Evolutionary conservation across 257 asterid species (phyloP).

Genomic region (Primulina eburnea): DNA sequence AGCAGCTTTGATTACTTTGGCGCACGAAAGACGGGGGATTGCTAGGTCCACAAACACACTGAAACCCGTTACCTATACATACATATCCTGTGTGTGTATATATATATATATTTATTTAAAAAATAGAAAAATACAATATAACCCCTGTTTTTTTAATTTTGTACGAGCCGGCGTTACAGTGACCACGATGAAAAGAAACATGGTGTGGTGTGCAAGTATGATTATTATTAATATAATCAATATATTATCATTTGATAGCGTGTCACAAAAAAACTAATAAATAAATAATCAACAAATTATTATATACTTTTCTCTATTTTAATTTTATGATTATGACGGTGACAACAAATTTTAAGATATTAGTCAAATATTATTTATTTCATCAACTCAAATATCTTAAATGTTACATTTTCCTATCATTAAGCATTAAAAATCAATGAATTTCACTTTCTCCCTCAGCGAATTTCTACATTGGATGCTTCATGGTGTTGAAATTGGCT

Average conservation of each 20-base stretch:
- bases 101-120: not conserved
- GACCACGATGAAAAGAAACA: conserved; percentile 28
- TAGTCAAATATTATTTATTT: too few relatives aligned
- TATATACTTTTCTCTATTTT: too few relatives aligned
- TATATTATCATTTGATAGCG: not conserved
- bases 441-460: too few relatives aligned
- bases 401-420: too few relatives aligned
- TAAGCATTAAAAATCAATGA: not conserved
- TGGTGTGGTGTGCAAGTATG: conserved; percentile 13
- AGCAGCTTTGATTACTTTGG: not conserved
- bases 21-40: conserved; percentile 28
- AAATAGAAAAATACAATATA: not conserved
- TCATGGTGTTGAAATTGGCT: not conserved
- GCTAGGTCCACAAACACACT: conserved; percentile 24
- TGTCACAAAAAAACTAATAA: too few relatives aligned
- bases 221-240: not conserved
- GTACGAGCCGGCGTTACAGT: conserved; percentile 26
- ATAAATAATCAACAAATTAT: not conserved
- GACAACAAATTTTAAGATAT: too few relatives aligned
- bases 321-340: too few relatives aligned
- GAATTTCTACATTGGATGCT: too few relatives aligned
- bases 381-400: too few relatives aligned
- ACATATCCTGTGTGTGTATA: conserved; percentile 15
- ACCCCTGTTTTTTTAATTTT: not conserved
- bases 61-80: conserved; percentile 39